Base-by-base conservation (phyloP, 169 alveolate genomes). In the Plasmodium gallinaceum region DNA sequence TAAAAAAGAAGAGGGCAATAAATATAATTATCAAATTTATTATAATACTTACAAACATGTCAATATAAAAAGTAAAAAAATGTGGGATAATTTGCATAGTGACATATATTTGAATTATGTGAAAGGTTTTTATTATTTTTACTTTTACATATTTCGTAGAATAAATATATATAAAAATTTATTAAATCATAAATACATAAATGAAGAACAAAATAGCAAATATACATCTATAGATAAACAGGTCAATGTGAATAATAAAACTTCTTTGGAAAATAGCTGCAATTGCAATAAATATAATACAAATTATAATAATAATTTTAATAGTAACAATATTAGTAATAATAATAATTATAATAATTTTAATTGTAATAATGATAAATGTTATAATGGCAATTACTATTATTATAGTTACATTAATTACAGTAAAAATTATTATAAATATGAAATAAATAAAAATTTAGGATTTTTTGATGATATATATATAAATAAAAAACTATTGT, bases 381-480 rank as follows among this genome's bases (percentile, higher is more conserved):
- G 20, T 12, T 12, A 24, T 26, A 2, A 32, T 32, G 1, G 4
- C 4, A 2, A 32, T 32, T 32, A 32, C 4, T 20, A 18, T 7
- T n/a, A 39, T 37, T 75, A 62, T 68, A 60, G 24, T 54, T 68
- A 52, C 18, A 62, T 75, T 7, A 61, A 46, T 12, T 75, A 75
- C 64, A 62, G 62, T 51, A 39, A 61, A 26, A 26, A 48, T 14
- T 48, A 42, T 43, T 78, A 64, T 45, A 26, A 46, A 2, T 48
- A 64, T 20, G 78, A 78, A 58, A 69, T 78, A 43, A 78, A 18
- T 6, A 52, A 32, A 1, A 42, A 65, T 42, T n/a, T 26, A 20
- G 43, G 51, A 18, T 9, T 78, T 3, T 18, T 37, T 58, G 43
- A 45, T 9, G 57, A 57, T 18, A 42, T 69, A 0, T 20, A 20